These are phyloP conservation scores for Acorus gramineus DNA, from an alignment of 106 monocot genomes.

Conservation along the genomic window DNA sequence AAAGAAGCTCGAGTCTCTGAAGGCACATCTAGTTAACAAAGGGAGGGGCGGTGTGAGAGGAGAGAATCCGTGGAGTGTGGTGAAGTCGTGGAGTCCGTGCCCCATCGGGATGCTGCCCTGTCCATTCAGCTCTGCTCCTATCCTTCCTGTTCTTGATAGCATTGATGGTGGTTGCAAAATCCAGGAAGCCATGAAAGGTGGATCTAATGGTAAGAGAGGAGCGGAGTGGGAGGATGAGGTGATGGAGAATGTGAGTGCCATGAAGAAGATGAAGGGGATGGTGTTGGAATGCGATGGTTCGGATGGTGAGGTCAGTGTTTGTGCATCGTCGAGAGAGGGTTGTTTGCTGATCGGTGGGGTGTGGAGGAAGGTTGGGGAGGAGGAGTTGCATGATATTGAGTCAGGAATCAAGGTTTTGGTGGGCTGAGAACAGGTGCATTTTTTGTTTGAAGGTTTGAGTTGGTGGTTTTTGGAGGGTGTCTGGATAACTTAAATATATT, in stretches of 20 bases:
- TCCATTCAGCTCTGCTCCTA: conserved; percentile 41
- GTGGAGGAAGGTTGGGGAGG: conserved; percentile 62
- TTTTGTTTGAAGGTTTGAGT: too few species aligned
- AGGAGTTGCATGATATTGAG: conserved; percentile 46
- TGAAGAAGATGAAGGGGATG: conserved; percentile 21
- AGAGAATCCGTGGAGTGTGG: conserved; percentile 29
- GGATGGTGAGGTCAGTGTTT: neutral
- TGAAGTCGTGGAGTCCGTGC: conserved; percentile 64
- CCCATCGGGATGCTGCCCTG: conserved; percentile 85
- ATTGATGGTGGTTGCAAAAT: neutral
- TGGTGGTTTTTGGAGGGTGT: too few species aligned
- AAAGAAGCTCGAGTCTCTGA: conserved; percentile 38
- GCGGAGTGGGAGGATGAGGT: conserved; percentile 1
- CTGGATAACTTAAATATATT: too few species aligned
- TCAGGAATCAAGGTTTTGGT: conserved; percentile 41
- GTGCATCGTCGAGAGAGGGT: conserved; percentile 31
- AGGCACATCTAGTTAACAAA: conserved; percentile 8
- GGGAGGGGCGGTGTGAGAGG: neutral
- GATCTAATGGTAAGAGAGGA: conserved; percentile 7
- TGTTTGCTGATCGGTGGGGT: conserved; percentile 48
- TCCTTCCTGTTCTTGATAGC: conserved; percentile 45
- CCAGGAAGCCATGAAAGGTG: neutral
- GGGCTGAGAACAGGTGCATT: neutral
- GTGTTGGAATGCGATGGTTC: neutral
- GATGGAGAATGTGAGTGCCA: conserved; percentile 4